Conservation (phyloP, 345 rosid species). For the Eucalyptus sideroxylon region DNA sequence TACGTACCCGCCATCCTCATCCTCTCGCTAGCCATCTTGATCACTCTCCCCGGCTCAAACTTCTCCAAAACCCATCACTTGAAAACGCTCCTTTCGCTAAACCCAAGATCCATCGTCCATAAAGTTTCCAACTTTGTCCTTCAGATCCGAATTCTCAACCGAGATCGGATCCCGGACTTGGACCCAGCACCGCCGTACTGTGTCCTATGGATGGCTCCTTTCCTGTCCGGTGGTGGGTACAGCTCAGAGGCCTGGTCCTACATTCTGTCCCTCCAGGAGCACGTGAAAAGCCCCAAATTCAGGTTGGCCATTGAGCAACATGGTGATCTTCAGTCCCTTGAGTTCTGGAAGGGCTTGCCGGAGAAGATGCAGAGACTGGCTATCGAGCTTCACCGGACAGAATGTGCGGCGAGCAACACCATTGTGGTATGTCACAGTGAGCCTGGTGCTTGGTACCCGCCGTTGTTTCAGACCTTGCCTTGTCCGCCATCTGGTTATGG, state of each 20-base stretch:
- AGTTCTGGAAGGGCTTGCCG: constrained; percentile 74
- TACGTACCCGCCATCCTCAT: constrained; percentile 20
- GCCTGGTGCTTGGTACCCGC: constrained; percentile 94
- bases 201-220: constrained; percentile 89
- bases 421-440: constrained; percentile 82
- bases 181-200: constrained; percentile 21
- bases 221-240: constrained; percentile 92
- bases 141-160: not conserved
- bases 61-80: constrained; percentile 18
- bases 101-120: constrained; percentile 11
- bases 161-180: not conserved
- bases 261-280: constrained; percentile 34
- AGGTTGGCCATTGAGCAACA: constrained; percentile 59
- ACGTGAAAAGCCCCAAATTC: constrained; percentile 24
- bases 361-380: constrained; percentile 26
- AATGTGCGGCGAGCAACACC: constrained; percentile 48
- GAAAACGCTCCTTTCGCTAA: constrained; percentile 15
- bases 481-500: constrained; percentile 66
- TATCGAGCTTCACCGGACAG: constrained; percentile 25
- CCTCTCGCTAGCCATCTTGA: constrained; percentile 27
- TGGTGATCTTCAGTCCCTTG: constrained; percentile 54
- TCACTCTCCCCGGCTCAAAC: constrained; percentile 16
- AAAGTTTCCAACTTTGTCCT: constrained; percentile 3
- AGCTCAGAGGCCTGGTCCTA: constrained; percentile 91
- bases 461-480: constrained; percentile 65